A percentile compares a stretch with the other conserved stretches of the same genome.
phyloP scores from a whole-genome alignment of 208 protist species.

The Polymyxa betae region DNA sequence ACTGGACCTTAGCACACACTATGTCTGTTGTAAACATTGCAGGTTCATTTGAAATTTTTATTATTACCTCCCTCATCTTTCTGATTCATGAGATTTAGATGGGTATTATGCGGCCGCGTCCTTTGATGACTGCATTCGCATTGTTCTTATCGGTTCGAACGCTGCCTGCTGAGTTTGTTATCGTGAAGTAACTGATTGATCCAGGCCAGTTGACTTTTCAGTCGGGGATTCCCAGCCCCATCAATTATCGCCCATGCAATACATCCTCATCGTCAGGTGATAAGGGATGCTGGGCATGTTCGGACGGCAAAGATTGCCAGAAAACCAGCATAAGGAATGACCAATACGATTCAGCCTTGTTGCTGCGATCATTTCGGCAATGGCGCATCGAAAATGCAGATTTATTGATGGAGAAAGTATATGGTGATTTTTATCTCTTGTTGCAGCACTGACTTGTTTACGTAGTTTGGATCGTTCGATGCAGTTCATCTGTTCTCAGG shows the following conservation, averaged over 20 bases:
- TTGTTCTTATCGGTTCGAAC: slow-evolving; percentile 1
- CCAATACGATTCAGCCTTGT: neutral
- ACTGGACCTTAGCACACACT: neutral
- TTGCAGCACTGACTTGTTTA: neutral
- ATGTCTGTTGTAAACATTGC: slow-evolving; percentile 30
- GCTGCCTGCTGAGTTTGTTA: neutral
- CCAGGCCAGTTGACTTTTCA: slow-evolving; percentile 43
- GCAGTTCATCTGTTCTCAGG: slow-evolving; percentile 39
- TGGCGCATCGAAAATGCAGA: neutral
- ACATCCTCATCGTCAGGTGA: neutral
- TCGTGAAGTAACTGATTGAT: neutral
- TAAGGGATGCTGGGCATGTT: neutral
- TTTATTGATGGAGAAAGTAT: neutral
- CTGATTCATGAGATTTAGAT: neutral
- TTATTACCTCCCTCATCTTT: neutral
- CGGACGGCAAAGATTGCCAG: neutral
- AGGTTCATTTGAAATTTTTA: neutral
- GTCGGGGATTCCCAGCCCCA: neutral
- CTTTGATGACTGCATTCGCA: neutral
- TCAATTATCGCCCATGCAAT: slow-evolving; percentile 31
- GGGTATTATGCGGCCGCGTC: slow-evolving; percentile 22
- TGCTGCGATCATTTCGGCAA: neutral
- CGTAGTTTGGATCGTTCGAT: slow-evolving; percentile 17
- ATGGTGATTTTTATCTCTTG: neutral
- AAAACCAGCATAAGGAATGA: neutral